Evolutionary conservation across 163 green algal genomes (phyloP), one percentile per base, ranked within the genome.

Genomic region (Volvox carteri): DNA sequence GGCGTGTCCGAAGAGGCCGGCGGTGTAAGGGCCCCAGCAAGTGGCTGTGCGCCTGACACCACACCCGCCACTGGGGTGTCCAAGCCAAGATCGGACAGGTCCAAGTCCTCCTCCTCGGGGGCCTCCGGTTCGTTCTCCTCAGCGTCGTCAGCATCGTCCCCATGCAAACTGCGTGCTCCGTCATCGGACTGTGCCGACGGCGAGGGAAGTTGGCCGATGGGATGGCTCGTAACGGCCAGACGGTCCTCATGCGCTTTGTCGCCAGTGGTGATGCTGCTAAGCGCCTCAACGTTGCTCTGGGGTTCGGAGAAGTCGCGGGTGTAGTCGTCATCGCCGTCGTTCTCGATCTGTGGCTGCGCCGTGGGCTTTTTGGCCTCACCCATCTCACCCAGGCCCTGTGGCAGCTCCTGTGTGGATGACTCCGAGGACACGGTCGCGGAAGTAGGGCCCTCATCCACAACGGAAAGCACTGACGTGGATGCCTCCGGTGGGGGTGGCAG

Each of bases 381-480:
- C 37, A 21, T 5, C 23, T 54, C 1, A 28, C 11, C 2, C 11
- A 12, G 25, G 5, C 30, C 25, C 1, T 37, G 7, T 12, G 39
- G 37, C 78, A 76, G 19, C 23, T 44, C 62, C 28, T 62, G n/a
- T 14, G 80, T 35, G 35, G 83, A 81, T 1, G 48, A 48, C 50
- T 73, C 83, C 25, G 83, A 88, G 7, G 83, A 88, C 1, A 81
- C 50, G 1, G 68, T 81, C 7, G 28, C 68, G 0, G 83, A 88
- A 12, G 48, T 44, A 7, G 25, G 30, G 25, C 9, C 12, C 18
- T 88, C 83, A 67, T 87, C 80, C 16, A 78, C 84, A 0, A 89
- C 72, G 0, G 84, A 84, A 52, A 84, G 84, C 8, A 81, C 72
- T 3, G 84, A 89, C n/a, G 41, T 74, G 3, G 80, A 79, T 54